phyloP scores from a whole-genome alignment of 2,329 filamentous ascomycete genomes.

The Colletotrichum australisinense region DNA sequence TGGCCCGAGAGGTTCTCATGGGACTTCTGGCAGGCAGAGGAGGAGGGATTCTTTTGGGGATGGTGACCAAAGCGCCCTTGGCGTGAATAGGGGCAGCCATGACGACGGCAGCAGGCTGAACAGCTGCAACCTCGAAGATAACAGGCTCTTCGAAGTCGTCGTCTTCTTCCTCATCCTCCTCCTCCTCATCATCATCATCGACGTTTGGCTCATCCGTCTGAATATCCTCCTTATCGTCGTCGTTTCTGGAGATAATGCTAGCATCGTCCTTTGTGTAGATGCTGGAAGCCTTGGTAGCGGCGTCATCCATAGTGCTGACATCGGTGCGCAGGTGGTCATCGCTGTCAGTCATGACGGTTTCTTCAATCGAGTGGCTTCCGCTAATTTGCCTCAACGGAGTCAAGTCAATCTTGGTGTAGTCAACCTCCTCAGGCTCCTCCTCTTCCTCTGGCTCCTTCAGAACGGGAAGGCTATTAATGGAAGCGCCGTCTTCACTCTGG shows the following conservation, averaged over 20 bases:
- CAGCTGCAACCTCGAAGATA: constrained; percentile 74
- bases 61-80: constrained; percentile 84
- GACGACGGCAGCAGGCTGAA: constrained; percentile 65
- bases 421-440: constrained; percentile 65
- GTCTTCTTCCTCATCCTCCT: constrained; percentile 60
- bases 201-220: constrained; percentile 46
- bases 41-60: constrained; percentile 83
- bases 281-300: constrained; percentile 41
- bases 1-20: constrained; percentile 66
- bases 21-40: constrained; percentile 83
- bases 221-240: constrained; percentile 31
- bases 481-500: constrained; percentile 64
- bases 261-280: constrained; percentile 40
- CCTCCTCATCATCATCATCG: constrained; percentile 55
- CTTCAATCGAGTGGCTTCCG: constrained; percentile 51
- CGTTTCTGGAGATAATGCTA: constrained; percentile 19
- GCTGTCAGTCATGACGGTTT: constrained; percentile 31
- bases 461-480: constrained; percentile 53
- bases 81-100: constrained; percentile 74
- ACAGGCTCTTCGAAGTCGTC: constrained; percentile 72
- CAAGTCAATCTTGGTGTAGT: constrained; percentile 70
- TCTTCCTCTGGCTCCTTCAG: constrained; percentile 47
- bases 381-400: constrained; percentile 60
- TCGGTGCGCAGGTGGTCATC: constrained; percentile 36
- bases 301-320: constrained; percentile 41